Evolutionary conservation across 2,329 filamentous ascomycete genomes (phyloP), one percentile per base, ranked within the genome.

Genomic region (Lizonia empirigonia): DNA sequence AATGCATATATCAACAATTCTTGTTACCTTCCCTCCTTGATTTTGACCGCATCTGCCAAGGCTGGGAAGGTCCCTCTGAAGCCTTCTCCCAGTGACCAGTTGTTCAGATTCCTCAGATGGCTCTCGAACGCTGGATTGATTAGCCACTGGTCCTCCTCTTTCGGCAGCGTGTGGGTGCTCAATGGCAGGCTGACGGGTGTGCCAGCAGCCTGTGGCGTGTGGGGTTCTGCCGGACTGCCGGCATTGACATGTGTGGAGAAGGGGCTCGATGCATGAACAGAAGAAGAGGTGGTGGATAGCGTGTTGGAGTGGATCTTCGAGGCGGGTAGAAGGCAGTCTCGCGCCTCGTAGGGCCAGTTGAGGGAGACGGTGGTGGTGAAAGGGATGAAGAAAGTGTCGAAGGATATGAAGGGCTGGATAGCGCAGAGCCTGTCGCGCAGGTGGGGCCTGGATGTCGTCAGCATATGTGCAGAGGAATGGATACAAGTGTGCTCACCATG

Each of bases 81-180:
- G 1, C 78, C 77, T 5, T 83, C 80, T 0, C 91, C 91, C 1
- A 96, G 68, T 51, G 84, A 88, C 91, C 92, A 97, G 65, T 96
- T 96, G 52, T 86, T 82, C 30, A 91, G 67, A 34, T 89, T 81
- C 3, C 87, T 76, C 39, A 96, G 68, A 69, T 97, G 91, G 29
- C 85, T 80, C 74, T 95, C 90, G 69, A 96, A 96, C 0, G 90
- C 89, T 0, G 91, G 91, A 58, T 94, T 96, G 56, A 96, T 90
- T 57, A 89, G 80, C 53, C 91, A 78, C 63, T 91, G 87, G 7
- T 87, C 84, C 2, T 71, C 68, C 13, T 71, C 70, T 19, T 60
- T 65, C 8, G 59, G 57, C 1, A 64, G 46, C 2, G 36, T 18
- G 7, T 51, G 55, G n/a, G 41, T 48, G 9, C 41, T 45, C n/a